Conservation (phyloP, 768 basidiomycete species). For the Lactifluus echinatus region DNA sequence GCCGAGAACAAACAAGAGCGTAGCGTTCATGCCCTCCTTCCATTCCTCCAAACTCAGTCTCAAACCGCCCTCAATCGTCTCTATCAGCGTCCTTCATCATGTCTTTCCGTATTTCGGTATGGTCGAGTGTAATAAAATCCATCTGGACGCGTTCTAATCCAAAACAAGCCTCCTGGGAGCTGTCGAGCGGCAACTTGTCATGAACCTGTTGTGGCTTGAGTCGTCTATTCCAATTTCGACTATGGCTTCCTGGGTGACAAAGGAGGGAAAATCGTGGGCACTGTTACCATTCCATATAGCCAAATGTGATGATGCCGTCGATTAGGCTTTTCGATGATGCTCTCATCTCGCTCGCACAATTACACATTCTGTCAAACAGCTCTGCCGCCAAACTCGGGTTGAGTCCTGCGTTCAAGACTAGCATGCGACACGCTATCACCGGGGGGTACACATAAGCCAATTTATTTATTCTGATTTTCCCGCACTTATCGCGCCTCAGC, state of each 20-base stretch:
- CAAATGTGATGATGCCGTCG: not conserved
- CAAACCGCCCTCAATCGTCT: conserved; percentile 69
- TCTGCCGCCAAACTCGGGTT: conserved; percentile 55
- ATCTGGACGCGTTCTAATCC: not conserved
- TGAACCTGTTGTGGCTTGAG: conserved; percentile 88
- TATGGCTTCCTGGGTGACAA: conserved; percentile 69
- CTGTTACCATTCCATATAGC: conserved; percentile 4
- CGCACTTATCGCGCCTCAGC: conserved; percentile 30
- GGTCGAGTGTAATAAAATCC: conserved; percentile 11
- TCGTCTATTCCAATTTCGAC: conserved; percentile 54
- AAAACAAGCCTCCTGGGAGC: conserved; percentile 57
- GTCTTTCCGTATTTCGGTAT: conserved; percentile 84
- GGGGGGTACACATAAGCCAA: conserved; percentile 55
- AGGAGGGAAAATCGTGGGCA: conserved; percentile 59
- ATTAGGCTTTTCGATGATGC: conserved; percentile 65
- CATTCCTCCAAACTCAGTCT: conserved; percentile 75
- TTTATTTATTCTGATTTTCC: not conserved
- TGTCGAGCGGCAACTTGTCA: conserved; percentile 74
- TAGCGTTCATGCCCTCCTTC: conserved; percentile 51
- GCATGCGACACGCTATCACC: conserved; percentile 75
- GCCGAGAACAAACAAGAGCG: conserved; percentile 5
- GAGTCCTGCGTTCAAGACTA: conserved; percentile 68
- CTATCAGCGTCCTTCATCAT: conserved; percentile 80
- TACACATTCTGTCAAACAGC: conserved; percentile 58
- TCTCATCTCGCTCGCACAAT: conserved; percentile 47